These are phyloP conservation scores for Sarocladium kiliense DNA, from an alignment of 2,329 filamentous ascomycete genomes.

Conservation along the genomic window DNA sequence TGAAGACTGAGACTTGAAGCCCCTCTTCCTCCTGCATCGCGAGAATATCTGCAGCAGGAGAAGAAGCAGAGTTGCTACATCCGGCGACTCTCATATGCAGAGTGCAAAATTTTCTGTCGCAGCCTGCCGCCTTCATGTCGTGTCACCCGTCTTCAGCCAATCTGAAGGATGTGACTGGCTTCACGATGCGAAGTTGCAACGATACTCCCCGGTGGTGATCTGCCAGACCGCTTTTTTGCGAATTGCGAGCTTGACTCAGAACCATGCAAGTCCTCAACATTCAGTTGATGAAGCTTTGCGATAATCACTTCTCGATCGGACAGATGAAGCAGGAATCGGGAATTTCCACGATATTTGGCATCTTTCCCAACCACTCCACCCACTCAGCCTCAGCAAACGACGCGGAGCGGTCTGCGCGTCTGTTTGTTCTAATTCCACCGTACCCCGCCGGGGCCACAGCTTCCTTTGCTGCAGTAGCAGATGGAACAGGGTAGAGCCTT, in stretches of 20 bases:
- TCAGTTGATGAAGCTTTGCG: background rate
- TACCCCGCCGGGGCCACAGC: background rate
- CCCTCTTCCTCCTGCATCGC: background rate
- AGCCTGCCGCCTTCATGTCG: background rate
- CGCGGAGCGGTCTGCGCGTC: conserved; percentile 1
- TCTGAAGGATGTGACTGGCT: background rate
- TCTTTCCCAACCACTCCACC: background rate
- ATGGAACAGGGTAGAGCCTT: background rate
- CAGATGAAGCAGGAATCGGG: background rate
- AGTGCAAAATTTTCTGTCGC: background rate
- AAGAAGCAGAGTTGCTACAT: background rate
- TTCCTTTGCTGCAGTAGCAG: too few species aligned
- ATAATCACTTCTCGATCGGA: background rate
- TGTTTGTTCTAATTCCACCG: background rate
- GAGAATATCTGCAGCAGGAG: background rate
- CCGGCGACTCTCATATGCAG: background rate
- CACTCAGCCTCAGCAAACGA: conserved; percentile 5
- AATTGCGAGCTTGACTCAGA: background rate
- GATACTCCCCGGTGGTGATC: background rate
- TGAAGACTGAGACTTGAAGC: background rate
- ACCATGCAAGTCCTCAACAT: background rate
- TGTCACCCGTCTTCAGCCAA: background rate
- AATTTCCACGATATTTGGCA: background rate
- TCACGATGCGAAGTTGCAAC: background rate
- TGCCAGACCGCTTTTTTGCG: conserved; percentile 3